Evolutionary conservation across 805 yeast species (phyloP).

Genomic region (Yamadazyma insecticola): DNA sequence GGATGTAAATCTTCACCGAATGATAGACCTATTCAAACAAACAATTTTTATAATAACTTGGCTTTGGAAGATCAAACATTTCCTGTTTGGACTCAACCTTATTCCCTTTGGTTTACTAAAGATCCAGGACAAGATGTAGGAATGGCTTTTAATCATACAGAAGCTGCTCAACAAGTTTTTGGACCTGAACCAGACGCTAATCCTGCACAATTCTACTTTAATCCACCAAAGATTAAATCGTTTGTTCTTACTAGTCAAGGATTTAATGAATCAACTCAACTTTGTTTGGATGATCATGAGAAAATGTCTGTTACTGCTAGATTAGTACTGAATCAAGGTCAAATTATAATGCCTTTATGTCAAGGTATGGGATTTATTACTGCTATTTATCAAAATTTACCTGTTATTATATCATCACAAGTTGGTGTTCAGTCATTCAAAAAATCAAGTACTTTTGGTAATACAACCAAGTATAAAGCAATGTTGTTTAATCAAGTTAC

Average conservation of each 20-base stretch:
- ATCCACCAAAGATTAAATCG: slow-evolving; percentile 63
- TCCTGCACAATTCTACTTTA: slow-evolving; percentile 60
- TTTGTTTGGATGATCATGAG: slow-evolving; percentile 20
- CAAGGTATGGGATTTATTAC: slow-evolving; percentile 80
- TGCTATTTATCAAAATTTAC: slow-evolving; percentile 50
- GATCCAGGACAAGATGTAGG: slow-evolving; percentile 49
- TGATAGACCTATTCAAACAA: slow-evolving; percentile 57
- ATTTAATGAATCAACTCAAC: slow-evolving; percentile 14
- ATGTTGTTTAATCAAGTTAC: slow-evolving; percentile 51
- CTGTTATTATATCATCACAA: slow-evolving; percentile 51
- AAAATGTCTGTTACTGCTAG: slow-evolving; percentile 29
- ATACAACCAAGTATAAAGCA: slow-evolving; percentile 47
- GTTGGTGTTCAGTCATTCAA: slow-evolving; percentile 59
- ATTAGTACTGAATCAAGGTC: slow-evolving; percentile 7
- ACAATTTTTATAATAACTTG: slow-evolving; percentile 74
- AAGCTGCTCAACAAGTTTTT: slow-evolving; percentile 55
- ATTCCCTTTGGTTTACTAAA: slow-evolving; percentile 63
- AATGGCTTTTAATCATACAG: slow-evolving; percentile 62
- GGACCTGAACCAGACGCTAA: slow-evolving; percentile 56
- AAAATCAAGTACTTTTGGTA: slow-evolving; percentile 29
- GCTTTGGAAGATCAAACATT: slow-evolving; percentile 60
- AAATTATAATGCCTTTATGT: slow-evolving; percentile 50
- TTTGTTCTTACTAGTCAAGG: slow-evolving; percentile 40
- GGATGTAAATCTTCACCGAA: slow-evolving; percentile 20
- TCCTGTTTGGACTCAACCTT: slow-evolving; percentile 82